Base-by-base conservation (phyloP, 1,284 basidiomycete genomes). In the Tranzscheliella williamsii region DNA sequence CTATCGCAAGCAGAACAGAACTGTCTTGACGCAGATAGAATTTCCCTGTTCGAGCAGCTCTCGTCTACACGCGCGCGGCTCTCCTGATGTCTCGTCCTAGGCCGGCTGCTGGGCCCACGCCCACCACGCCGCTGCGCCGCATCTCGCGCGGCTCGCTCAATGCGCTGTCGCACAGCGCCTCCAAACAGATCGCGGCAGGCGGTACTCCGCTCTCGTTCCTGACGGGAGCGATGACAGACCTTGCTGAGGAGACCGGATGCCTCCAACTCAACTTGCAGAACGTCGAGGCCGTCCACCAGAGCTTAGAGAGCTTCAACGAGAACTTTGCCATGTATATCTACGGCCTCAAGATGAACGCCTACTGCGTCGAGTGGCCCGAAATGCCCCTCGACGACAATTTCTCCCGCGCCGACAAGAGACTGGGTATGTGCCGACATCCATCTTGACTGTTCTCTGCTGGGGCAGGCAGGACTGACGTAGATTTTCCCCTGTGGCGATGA, bases 331-430 rank as follows among this genome's bases (percentile, higher is more conserved):
- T 89, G 76, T 93, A 87, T 83, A 79, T 95, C 16, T 93, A 92
- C 77, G 86, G 87, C 9, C 85, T 95, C 84, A 88, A 91, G 76
- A 94, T 95, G 90, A 93, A 94, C 72, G 87, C 90, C 1, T 84
- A 93, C 60, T 92, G 91, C 22, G 86, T 87, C 0, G 91, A 94
- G 76, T 95, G 91, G 91, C 85, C 85, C 0, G 87, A 93, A 83
- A 67, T 63, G 15, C 71, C 70, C 5, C 38, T 38, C 23, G 47
- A 72, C 27, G 71, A 75, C 30, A 70, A 65, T 35, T 73, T 73
- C 47, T 52, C 60, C 16, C 24, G 70, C 2, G 70, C 64, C 2
- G 49, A 69, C 21, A 57, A 73, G 46, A 38, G 66, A 11, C 22
- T 31, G 20, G 50, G 55, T 58, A 33, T 46, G 46, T 35, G 20